Evolutionary conservation across 495 filamentous ascomycete genomes (phyloP).

Genomic region (Xylaria flabelliformis): DNA sequence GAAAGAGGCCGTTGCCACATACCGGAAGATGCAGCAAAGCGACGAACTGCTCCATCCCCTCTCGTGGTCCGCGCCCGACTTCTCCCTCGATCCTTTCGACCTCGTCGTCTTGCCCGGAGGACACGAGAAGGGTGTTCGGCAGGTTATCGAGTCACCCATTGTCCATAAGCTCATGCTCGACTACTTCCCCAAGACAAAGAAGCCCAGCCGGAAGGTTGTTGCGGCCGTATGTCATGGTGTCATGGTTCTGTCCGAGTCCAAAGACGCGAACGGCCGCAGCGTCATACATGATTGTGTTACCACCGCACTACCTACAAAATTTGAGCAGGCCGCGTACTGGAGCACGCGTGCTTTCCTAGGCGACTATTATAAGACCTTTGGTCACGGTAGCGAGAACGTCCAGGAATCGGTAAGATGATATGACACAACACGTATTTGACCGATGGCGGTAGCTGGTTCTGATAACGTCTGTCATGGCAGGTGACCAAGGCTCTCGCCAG

Average conservation of each 20-base stretch:
- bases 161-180: constrained; percentile 53
- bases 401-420: constrained; percentile 50
- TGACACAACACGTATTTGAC: not conserved
- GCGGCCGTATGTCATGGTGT: constrained; percentile 63
- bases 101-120: constrained; percentile 61
- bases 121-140: constrained; percentile 59
- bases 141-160: constrained; percentile 58
- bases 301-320: constrained; percentile 56
- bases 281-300: constrained; percentile 56
- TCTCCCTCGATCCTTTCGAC: constrained; percentile 53
- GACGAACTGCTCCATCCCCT: constrained; percentile 50
- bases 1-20: constrained; percentile 46
- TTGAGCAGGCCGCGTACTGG: constrained; percentile 59
- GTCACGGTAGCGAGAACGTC: constrained; percentile 56
- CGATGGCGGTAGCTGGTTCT: constrained; percentile 3
- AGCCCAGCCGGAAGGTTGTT: constrained; percentile 52
- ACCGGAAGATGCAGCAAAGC: constrained; percentile 52
- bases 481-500: constrained; percentile 54
- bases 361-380: constrained; percentile 65
- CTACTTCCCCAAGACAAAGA: constrained; percentile 58
- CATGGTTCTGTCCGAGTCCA: constrained; percentile 56
- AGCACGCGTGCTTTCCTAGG: constrained; percentile 57
- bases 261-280: constrained; percentile 50
- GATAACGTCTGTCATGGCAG: constrained; percentile 36
- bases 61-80: constrained; percentile 55